These are phyloP conservation scores for Cucurbitaria berberidis DNA, from an alignment of 2,329 filamentous ascomycete species.

Conservation along the genomic window DNA sequence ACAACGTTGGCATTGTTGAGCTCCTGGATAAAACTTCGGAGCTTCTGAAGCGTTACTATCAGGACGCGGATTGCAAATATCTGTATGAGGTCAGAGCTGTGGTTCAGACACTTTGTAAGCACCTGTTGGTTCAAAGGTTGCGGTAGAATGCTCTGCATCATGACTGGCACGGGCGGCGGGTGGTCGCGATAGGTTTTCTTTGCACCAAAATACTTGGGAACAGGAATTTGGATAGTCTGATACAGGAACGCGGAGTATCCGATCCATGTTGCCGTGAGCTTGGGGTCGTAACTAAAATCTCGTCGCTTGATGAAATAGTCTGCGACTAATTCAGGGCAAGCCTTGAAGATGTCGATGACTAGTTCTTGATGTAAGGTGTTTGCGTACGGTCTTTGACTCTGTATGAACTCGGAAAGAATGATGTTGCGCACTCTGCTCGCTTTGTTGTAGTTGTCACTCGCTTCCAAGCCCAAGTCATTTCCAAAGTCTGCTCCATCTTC, in stretches of 20 bases:
- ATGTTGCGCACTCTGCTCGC: constrained; percentile 79
- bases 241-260: constrained; percentile 91
- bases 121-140: constrained; percentile 80
- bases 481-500: constrained; percentile 54
- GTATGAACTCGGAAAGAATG: constrained; percentile 77
- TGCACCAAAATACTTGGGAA: constrained; percentile 76
- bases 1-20: constrained; percentile 58
- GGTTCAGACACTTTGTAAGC: constrained; percentile 77
- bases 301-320: constrained; percentile 84
- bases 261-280: constrained; percentile 91
- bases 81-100: constrained; percentile 77
- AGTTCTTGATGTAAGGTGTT: constrained; percentile 82
- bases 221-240: constrained; percentile 74
- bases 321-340: constrained; percentile 83
- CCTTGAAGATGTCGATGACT: constrained; percentile 77
- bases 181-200: constrained; percentile 65
- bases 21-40: constrained; percentile 68
- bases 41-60: constrained; percentile 78
- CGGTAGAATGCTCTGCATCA: constrained; percentile 87
- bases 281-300: constrained; percentile 83
- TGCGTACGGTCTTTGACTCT: constrained; percentile 81
- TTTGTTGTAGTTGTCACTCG: constrained; percentile 71
- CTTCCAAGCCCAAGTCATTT: constrained; percentile 71
- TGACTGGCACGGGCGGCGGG: constrained; percentile 78
- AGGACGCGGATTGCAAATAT: constrained; percentile 85